Evolutionary conservation across 306 rosid species (phyloP).

Genomic region (Begonia peltatifolia): DNA sequence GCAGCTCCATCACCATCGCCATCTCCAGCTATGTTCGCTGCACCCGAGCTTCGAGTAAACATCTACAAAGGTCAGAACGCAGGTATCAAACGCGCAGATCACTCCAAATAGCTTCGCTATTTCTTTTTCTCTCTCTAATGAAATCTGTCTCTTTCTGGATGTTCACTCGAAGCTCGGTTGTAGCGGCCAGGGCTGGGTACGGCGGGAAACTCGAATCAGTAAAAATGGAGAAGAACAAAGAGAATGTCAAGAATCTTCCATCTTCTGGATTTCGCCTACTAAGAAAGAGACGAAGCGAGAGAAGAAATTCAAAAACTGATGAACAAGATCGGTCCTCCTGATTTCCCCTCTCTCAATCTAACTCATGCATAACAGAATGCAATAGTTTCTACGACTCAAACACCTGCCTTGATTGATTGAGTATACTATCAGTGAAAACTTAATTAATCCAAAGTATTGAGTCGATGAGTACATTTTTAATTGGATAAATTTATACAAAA

Average conservation of each 20-base stretch:
- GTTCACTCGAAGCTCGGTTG: no score
- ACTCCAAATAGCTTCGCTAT: constrained; percentile 1
- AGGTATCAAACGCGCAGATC: constrained; percentile 2
- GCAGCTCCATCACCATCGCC: no score
- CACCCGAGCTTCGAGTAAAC: not conserved
- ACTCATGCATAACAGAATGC: no score
- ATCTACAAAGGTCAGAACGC: constrained; percentile 2
- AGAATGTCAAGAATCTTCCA: constrained; percentile 16
- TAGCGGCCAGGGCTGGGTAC: no score
- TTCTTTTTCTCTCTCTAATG: not conserved
- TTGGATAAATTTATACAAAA: no score
- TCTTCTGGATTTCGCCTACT: constrained; percentile 21
- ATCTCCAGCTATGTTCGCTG: not conserved
- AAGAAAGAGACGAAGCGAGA: constrained; percentile 60
- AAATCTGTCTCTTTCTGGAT: no score
- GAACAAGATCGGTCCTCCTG: constrained; percentile 8
- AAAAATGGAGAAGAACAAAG: constrained; percentile 22
- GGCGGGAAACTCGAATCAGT: constrained; percentile 29
- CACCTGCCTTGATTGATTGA: no score
- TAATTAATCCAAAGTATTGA: no score
- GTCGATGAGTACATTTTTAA: no score
- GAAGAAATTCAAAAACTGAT: constrained; percentile 27
- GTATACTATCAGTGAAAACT: no score
- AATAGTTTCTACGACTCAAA: no score
- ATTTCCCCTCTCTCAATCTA: constrained; percentile 13